phyloP scores from a whole-genome alignment of 106 monocot species.

The Agapanthus africanus region DNA sequence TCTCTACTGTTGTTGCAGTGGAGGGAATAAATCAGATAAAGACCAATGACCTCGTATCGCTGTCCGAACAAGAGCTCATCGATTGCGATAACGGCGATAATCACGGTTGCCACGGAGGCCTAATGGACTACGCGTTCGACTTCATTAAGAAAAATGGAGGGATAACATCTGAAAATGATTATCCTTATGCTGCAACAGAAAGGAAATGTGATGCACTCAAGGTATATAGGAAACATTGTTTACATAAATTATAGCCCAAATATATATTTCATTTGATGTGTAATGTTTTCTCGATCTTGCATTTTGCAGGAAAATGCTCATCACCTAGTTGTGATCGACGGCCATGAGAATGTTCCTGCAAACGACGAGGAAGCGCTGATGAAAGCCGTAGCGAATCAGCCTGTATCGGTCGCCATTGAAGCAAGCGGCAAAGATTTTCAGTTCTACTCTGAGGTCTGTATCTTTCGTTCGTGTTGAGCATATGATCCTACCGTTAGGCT shows the following conservation, averaged over 20 bases:
- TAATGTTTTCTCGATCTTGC: neutral
- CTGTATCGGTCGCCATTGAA: conserved; percentile 44
- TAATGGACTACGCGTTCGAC: conserved; percentile 1
- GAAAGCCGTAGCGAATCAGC: conserved; percentile 48
- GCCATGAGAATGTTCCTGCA: conserved; percentile 31
- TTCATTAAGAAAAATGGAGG: conserved; percentile 12
- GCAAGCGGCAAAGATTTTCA: conserved; percentile 35
- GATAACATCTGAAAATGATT: conserved; percentile 18
- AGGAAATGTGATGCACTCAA: conserved; percentile 12
- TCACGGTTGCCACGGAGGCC: neutral
- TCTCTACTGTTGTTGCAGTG: conserved; percentile 24
- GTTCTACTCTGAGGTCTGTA: conserved; percentile 40
- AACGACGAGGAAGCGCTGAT: conserved; percentile 35
- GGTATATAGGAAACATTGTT: no score
- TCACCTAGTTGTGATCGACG: conserved; percentile 25
- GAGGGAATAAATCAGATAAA: conserved; percentile 19
- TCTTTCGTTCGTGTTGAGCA: no score
- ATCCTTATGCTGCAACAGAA: conserved; percentile 25
- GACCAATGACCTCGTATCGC: conserved; percentile 4
- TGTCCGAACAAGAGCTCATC: conserved; percentile 12
- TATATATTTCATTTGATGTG: neutral
- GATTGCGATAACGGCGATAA: conserved; percentile 6
- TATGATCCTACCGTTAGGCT: no score
- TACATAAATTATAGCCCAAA: no score
- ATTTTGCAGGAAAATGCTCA: conserved; percentile 11